Evolutionary conservation across 2,329 filamentous ascomycete species (phyloP).

Genomic region (Sphaerulina populicola): DNA sequence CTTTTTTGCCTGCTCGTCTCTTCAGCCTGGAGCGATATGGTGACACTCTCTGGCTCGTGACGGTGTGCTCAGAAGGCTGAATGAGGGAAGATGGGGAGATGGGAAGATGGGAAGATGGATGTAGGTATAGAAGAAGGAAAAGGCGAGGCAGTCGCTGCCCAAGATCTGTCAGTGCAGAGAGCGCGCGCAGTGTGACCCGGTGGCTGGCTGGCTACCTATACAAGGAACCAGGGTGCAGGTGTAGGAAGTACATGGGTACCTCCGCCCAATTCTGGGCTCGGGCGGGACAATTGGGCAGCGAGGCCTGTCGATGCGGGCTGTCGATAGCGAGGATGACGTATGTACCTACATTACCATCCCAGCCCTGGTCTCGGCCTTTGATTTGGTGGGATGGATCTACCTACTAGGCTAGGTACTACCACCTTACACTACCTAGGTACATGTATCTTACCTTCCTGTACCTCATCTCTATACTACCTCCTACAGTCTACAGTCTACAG

Average conservation of each 20-base stretch:
- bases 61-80: neutral
- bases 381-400: too few relatives aligned
- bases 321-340: neutral
- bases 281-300: neutral
- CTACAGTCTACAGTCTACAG: too few relatives aligned
- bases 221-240: neutral
- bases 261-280: neutral
- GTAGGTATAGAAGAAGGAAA: neutral
- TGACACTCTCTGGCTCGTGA: neutral
- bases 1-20: neutral
- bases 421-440: too few relatives aligned
- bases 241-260: too few relatives aligned
- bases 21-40: neutral
- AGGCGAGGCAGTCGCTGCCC: neutral
- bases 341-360: neutral
- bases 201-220: conserved; percentile 1
- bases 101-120: too few relatives aligned
- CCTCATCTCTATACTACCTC: too few relatives aligned
- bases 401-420: too few relatives aligned
- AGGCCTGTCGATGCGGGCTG: neutral
- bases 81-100: too few relatives aligned
- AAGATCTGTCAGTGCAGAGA: conserved; percentile 3
- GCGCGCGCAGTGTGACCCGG: neutral
- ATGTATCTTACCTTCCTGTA: too few relatives aligned
- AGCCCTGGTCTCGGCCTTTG: neutral